These are phyloP conservation scores for Amanita exitialis DNA, from an alignment of 768 basidiomycete genomes.

Conservation along the genomic window DNA sequence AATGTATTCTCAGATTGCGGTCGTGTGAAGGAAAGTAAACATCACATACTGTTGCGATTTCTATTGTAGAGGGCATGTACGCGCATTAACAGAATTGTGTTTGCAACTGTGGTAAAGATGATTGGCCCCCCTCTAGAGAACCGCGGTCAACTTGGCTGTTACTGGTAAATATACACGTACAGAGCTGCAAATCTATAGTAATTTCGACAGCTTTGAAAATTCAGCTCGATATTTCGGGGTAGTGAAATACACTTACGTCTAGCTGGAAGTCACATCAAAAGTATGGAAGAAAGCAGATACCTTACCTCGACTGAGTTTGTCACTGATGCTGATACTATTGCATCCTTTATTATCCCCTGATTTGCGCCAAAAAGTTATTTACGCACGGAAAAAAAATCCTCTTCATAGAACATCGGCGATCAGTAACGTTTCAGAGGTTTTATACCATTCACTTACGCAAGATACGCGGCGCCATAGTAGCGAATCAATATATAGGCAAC, in stretches of 20 bases:
- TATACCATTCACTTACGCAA: neutral
- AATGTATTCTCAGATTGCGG: neutral
- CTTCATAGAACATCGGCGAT: neutral
- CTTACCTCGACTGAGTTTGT: neutral
- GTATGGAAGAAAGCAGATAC: neutral
- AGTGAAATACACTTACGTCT: neutral
- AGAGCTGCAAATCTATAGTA: neutral
- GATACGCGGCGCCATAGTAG: neutral
- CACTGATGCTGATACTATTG: neutral
- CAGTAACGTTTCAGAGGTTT: too few species aligned
- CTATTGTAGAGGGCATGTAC: constrained; percentile 2
- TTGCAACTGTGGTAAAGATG: neutral
- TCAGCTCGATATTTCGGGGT: neutral
- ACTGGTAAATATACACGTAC: neutral
- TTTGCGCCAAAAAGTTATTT: neutral
- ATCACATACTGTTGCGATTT: neutral
- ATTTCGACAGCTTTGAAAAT: neutral
- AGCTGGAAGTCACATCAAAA: neutral
- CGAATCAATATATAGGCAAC: neutral
- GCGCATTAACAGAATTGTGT: neutral
- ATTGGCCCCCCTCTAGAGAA: neutral
- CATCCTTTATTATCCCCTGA: neutral
- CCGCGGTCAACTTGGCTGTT: neutral
- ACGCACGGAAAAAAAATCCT: neutral
- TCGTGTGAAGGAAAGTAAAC: neutral